Evolutionary conservation across 2,329 filamentous ascomycete species (phyloP).

Genomic region (Podosphaera fusca): DNA sequence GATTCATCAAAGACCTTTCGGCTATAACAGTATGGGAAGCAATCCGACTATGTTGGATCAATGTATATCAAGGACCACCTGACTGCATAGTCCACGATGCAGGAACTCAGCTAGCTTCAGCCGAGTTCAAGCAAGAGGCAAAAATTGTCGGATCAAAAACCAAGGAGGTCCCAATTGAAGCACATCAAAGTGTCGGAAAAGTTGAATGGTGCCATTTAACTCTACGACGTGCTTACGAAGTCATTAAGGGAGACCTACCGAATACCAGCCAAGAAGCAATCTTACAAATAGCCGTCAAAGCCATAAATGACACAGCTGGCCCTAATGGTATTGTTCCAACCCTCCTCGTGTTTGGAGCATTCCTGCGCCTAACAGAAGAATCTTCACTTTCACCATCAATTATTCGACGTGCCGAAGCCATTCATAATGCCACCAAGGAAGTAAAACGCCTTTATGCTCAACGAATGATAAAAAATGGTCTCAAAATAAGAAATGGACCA

Average conservation of each 20-base stretch:
- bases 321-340: constrained; percentile 3
- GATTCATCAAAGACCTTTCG: constrained; percentile 1
- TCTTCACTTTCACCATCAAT: constrained; percentile 1
- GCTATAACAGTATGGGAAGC: constrained; percentile 1
- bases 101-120: constrained; percentile 1
- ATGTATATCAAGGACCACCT: constrained; percentile 2
- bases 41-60: constrained; percentile 1
- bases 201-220: constrained; percentile 2
- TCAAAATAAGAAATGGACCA: constrained; percentile 2
- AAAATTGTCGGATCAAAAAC: background rate
- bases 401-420: constrained; percentile 1
- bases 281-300: constrained; percentile 5
- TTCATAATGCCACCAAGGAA: constrained; percentile 3
- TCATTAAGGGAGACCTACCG: constrained; percentile 2
- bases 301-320: constrained; percentile 2
- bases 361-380: constrained; percentile 1
- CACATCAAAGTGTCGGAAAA: constrained; percentile 1
- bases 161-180: constrained; percentile 1
- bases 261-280: constrained; percentile 1
- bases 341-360: constrained; percentile 4
- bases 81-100: constrained; percentile 1
- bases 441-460: constrained; percentile 1
- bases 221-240: constrained; percentile 2
- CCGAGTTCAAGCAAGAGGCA: constrained; percentile 1
- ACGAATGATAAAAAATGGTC: constrained; percentile 1